Percentiles rank a stretch among this genome's conserved stretches.
phyloP scores from a whole-genome alignment of 306 rosid species.

The Sphenostylis stenocarpa region DNA sequence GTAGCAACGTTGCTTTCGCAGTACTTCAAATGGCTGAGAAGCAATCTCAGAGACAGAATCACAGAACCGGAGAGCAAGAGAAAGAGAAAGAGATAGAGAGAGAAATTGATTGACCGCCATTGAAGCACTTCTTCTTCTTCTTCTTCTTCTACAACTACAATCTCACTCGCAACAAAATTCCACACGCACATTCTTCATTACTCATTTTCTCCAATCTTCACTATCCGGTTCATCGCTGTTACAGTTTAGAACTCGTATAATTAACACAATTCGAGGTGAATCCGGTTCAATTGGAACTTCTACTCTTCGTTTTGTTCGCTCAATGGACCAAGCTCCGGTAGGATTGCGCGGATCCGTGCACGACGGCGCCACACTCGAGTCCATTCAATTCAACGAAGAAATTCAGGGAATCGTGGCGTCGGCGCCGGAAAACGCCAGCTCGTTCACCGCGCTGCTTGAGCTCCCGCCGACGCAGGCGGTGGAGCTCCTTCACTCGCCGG shows the following conservation, averaged over 20 bases:
- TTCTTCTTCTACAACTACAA: neutral
- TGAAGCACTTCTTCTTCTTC: slow-evolving; percentile 37
- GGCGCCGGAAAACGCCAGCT: slow-evolving; percentile 72
- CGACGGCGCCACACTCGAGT: slow-evolving; percentile 58
- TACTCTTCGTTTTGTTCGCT: neutral
- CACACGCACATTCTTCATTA: neutral
- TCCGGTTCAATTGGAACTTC: slow-evolving; percentile 25
- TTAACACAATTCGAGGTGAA: slow-evolving; percentile 23
- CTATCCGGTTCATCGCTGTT: slow-evolving; percentile 14
- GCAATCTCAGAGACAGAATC: slow-evolving; percentile 42
- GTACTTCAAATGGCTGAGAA: slow-evolving; percentile 64
- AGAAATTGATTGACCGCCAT: slow-evolving; percentile 59
- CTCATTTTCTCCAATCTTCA: neutral
- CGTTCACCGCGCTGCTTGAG: slow-evolving; percentile 90
- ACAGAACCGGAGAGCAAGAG: slow-evolving; percentile 29
- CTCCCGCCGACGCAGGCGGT: slow-evolving; percentile 84
- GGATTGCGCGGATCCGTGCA: slow-evolving; percentile 54
- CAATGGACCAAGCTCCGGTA: slow-evolving; percentile 61
- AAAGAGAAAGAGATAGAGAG: slow-evolving; percentile 5
- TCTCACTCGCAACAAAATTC: neutral
- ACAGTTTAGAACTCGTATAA: slow-evolving; percentile 18
- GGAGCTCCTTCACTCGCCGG: slow-evolving; percentile 80
- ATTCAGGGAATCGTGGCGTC: slow-evolving; percentile 69
- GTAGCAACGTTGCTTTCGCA: slow-evolving; percentile 65
- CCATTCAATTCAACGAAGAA: slow-evolving; percentile 82